Evolutionary conservation across 345 rosid species (phyloP), one percentile per base, ranked within the genome.

Genomic region (Citropsis articulata): DNA sequence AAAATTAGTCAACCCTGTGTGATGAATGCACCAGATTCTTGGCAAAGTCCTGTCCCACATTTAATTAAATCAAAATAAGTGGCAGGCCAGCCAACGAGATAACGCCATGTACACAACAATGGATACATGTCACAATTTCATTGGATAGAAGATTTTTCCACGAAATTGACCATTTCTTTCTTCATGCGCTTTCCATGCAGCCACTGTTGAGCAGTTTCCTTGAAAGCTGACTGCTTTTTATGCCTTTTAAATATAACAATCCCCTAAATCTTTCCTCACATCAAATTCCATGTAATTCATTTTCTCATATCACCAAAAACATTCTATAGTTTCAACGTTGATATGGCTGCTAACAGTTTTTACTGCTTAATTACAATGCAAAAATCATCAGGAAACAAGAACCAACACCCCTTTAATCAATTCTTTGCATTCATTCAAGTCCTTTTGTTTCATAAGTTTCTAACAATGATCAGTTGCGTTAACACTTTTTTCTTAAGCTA

Each of bases 401-500:
- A 68, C 72, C 82, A 55, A 21, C 64, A 71, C 66, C 70, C 73
- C 80, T 71, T 71, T 6, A 18, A 53, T 5, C 75, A 67, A 27
- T 76, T 81, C 77, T 76, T 83, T 50, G 80, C 56, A 25, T 48
- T 86, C 33, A 61, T 89, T 74, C 66, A 74, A 25, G 21, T 81
- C 75, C 6, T 83, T 72, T 80, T 89, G 66, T 81, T 56, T 79
- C 78, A 50, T 16, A 73, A 40, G 16, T 33, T 77, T 69, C 38
- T 76, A 33, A 75, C 59, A 72, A 78, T 77, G 82, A 81, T 82
- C 64, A 31, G 35, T 7, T 53, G 75, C 9, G 13, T 87, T 24
- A 78, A 75, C 35, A 72, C 55, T 6, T 82, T 83, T 77, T 79
- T 89, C 79, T 85, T 82, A 25, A 84, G 83, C 66, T 83, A 68